Percentiles rank a stretch among this genome's conserved stretches.
phyloP scores from a whole-genome alignment of 2,329 filamentous ascomycete species.

The Arthrobotrys sphaeroides region DNA sequence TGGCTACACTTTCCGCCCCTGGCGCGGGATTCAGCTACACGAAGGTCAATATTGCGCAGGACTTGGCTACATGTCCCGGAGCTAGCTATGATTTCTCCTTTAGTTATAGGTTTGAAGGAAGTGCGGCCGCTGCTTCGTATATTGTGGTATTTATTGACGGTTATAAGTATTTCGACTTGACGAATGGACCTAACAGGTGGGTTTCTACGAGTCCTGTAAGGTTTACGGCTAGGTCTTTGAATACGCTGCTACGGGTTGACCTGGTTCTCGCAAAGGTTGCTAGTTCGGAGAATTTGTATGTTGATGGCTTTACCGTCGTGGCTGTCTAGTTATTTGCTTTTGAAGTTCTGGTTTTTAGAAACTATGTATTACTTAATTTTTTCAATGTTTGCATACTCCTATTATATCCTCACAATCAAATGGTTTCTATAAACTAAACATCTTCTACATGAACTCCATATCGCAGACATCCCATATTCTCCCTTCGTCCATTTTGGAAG shows the following conservation, averaged over 20 bases:
- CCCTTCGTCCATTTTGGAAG: neutral
- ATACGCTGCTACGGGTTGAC: neutral
- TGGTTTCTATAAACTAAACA: neutral
- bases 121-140: neutral
- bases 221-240: neutral
- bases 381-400: no score
- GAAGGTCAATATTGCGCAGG: slow-evolving; percentile 21
- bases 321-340: no score
- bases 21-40: neutral
- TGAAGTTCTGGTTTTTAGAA: no score
- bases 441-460: neutral
- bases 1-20: neutral
- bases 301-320: neutral
- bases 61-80: slow-evolving; percentile 22
- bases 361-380: no score
- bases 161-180: neutral
- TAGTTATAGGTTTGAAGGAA: slow-evolving; percentile 2
- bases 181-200: neutral
- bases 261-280: neutral
- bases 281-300: neutral
- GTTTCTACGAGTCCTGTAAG: neutral
- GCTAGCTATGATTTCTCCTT: slow-evolving; percentile 11
- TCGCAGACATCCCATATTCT: neutral
- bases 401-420: no score
- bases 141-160: neutral